Evolutionary conservation across 345 rosid genomes (phyloP).

Genomic region (Carallia pectinifolia): DNA sequence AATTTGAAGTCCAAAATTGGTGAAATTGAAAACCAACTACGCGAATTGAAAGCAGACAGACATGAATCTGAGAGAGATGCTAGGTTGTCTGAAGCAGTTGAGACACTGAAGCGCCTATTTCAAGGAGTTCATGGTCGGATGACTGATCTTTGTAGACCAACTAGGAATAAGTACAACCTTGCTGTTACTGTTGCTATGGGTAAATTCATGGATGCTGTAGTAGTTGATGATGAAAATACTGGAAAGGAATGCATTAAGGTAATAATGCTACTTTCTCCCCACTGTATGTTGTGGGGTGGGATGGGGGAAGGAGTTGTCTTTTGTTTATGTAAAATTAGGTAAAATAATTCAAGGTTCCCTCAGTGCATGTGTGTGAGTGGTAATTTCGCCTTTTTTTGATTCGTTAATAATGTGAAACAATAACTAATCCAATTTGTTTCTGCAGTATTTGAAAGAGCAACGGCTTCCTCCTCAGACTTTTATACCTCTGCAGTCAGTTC

Average conservation of each 20-base stretch:
- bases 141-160: constrained; percentile 95
- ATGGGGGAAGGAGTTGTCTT: background rate
- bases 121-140: constrained; percentile 98
- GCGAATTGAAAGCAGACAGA: constrained; percentile 90
- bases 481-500: constrained; percentile 92
- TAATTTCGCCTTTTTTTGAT: constrained; percentile 2
- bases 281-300: background rate
- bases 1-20: constrained; percentile 70
- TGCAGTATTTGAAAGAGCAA: constrained; percentile 96
- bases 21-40: constrained; percentile 78
- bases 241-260: constrained; percentile 99
- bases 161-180: constrained; percentile 85
- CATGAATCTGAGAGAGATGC: constrained; percentile 92
- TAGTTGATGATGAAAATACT: constrained; percentile 90
- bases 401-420: constrained; percentile 15
- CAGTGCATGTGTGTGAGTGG: background rate
- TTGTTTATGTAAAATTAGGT: background rate
- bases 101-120: constrained; percentile 81
- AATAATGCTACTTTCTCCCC: constrained; percentile 8
- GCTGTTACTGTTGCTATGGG: constrained; percentile 99
- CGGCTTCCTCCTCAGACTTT: constrained; percentile 99
- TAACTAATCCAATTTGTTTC: constrained; percentile 18
- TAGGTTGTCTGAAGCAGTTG: constrained; percentile 85
- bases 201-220: constrained; percentile 96
- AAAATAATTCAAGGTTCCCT: background rate